Percentiles rank a stretch among this genome's conserved stretches.
Conservation (phyloP, 331 rosid species). For the Saraca asoca region DNA sequence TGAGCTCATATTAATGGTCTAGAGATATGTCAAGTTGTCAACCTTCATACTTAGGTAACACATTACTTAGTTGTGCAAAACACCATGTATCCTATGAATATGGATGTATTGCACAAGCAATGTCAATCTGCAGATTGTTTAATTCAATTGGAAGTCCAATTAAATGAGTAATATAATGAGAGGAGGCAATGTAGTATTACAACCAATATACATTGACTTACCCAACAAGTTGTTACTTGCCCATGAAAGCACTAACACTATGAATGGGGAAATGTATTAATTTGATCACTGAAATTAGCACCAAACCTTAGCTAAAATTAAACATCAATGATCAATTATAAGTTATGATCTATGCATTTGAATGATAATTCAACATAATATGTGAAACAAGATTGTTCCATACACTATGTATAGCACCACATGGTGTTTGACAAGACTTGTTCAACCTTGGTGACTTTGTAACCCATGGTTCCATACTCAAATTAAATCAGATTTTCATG, state of each 20-base stretch:
- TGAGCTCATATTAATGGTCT: neutral
- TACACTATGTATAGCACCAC: neutral
- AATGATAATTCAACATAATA: neutral
- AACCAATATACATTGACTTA: neutral
- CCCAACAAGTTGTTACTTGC: slow-evolving; percentile 8
- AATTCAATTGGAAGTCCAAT: neutral
- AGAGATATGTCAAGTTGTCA: neutral
- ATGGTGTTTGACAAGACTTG: slow-evolving; percentile 36
- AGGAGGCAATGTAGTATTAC: neutral
- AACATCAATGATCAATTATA: neutral
- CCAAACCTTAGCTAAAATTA: neutral
- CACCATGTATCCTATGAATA: too few relatives aligned
- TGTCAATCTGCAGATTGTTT: neutral
- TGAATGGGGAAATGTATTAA: neutral
- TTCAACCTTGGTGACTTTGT: slow-evolving; percentile 61
- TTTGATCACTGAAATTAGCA: neutral
- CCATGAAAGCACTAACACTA: neutral
- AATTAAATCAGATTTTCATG: slow-evolving; percentile 37
- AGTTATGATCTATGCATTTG: slow-evolving; percentile 11
- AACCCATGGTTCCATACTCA: slow-evolving; percentile 28
- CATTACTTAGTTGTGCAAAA: neutral
- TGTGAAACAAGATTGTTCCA: neutral
- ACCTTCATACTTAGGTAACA: neutral
- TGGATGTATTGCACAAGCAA: neutral
- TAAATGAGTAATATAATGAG: neutral